Evolutionary conservation across 129 eudicot species (phyloP).

Genomic region (Heracleum sosnowskyi): DNA sequence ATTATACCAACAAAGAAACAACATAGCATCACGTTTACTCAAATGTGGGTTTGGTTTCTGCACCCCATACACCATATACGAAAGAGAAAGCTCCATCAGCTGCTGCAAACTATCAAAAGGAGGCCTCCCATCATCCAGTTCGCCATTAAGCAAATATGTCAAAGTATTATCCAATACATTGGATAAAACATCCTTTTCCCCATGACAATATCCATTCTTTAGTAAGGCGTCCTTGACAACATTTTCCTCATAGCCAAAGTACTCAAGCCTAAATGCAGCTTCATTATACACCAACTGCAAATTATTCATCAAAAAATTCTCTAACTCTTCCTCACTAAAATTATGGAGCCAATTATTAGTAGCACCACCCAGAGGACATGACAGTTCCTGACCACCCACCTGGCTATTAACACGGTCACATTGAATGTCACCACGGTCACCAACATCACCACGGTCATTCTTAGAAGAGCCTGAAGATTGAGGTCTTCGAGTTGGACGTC

Average conservation of each 20-base stretch:
- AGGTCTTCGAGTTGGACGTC: constrained; percentile 62
- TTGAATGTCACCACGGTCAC: too few species aligned
- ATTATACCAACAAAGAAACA: constrained; percentile 75
- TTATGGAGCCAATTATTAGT: constrained; percentile 57
- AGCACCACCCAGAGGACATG: constrained; percentile 29
- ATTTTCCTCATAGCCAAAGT: constrained; percentile 66
- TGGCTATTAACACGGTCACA: constrained; percentile 32
- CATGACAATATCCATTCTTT: constrained; percentile 82
- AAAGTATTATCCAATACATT: constrained; percentile 63
- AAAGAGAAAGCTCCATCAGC: constrained; percentile 63
- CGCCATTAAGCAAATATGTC: constrained; percentile 50
- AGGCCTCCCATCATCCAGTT: constrained; percentile 2
- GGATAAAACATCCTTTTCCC: constrained; percentile 84
- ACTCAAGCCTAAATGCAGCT: constrained; percentile 52
- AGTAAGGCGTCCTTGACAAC: constrained; percentile 57
- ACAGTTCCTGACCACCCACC: constrained; percentile 31
- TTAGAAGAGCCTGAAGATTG: constrained; percentile 39
- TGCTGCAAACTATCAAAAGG: constrained; percentile 68
- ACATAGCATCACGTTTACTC: constrained; percentile 92
- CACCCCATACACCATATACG: constrained; percentile 76
- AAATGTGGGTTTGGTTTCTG: constrained; percentile 78
- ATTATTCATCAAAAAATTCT: constrained; percentile 56
- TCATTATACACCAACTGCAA: constrained; percentile 70
- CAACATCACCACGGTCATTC: constrained; percentile 23
- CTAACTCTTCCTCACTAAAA: constrained; percentile 83